Evolutionary conservation across 1,284 basidiomycete species (phyloP).

Genomic region (Agaricales sp.): DNA sequence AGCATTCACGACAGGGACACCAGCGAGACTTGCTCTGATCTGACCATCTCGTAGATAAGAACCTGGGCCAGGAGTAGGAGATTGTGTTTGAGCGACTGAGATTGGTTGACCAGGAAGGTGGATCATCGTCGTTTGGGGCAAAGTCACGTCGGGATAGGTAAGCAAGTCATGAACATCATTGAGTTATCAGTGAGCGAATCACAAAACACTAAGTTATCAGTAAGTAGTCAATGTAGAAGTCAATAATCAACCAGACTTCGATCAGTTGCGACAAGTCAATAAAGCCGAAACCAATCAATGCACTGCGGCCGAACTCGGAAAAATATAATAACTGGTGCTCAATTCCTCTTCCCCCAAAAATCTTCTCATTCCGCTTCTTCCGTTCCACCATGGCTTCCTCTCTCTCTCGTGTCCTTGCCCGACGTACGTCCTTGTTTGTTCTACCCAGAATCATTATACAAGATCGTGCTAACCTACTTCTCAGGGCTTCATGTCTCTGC

Average conservation of each 20-base stretch:
- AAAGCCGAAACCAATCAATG: background rate
- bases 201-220: background rate
- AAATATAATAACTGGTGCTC: background rate
- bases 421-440: slow-evolving; percentile 34
- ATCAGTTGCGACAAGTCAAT: background rate
- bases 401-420: slow-evolving; percentile 57
- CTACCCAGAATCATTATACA: too few relatives aligned
- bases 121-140: background rate
- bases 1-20: slow-evolving; percentile 52
- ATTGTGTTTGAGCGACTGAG: slow-evolving; percentile 43
- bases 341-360: slow-evolving; percentile 6
- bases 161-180: background rate
- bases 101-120: slow-evolving; percentile 77
- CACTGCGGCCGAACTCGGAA: background rate
- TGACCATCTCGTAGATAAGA: slow-evolving; percentile 59
- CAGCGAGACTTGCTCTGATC: slow-evolving; percentile 67
- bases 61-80: slow-evolving; percentile 55
- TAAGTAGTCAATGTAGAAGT: background rate
- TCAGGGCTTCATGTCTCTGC: slow-evolving; percentile 79
- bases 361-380: slow-evolving; percentile 51
- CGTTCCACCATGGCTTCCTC: slow-evolving; percentile 52
- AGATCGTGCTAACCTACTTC: slow-evolving; percentile 5
- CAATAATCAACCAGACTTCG: background rate
- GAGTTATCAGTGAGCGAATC: background rate
- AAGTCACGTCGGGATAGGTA: background rate